Base-by-base conservation (phyloP, 306 rosid species). In the Begonia masoniana region DNA sequence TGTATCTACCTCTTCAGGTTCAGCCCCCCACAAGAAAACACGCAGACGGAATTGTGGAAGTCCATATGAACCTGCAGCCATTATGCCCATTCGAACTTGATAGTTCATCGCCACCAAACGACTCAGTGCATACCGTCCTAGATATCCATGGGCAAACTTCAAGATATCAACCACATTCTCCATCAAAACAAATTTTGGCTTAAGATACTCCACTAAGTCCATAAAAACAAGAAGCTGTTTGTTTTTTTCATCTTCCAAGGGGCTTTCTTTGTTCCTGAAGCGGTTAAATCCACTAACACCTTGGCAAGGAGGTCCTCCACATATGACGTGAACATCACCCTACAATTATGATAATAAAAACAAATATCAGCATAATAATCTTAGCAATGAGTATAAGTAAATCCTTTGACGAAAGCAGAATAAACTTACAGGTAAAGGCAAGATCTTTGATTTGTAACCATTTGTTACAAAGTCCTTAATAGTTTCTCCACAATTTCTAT, bases 41-140 rank as follows among this genome's bases (percentile, higher is more conserved):
- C 96, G 91, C 91, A 78, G 74, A 1, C 96, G 82, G 48, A 78
- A 88, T 24, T 88, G 96, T 4, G 96, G 94, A 47, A 88, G 62
- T 12, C 96, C 96, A 3, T 74, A 88, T 0, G 91, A 75, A 11
- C 96, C 96, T 2, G 96, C 96, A 4, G 85, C 83, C 92, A 88
- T 70, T 78, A 83, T 68, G 0, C 94, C 96, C 77, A 84, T 57
- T 14, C 92, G 73, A 13, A 83, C 78, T 74, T 88, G 96, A 54
- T 81, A 88, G 41, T 79, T 69, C 85, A 88, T 76, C 1, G 72
- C 59, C 15, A 88, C 82, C 21, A 88, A 75, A 11, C 96, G 85
- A 6, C 94, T 87, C 8, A 84, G 24, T 0, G 96, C 96, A 61
- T 81, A 88, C 1, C 96, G 81, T 0, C 96, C 96, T 51, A 88